phyloP scores from a whole-genome alignment of 441 rosid genomes.

The Theobroma grandiflorum region DNA sequence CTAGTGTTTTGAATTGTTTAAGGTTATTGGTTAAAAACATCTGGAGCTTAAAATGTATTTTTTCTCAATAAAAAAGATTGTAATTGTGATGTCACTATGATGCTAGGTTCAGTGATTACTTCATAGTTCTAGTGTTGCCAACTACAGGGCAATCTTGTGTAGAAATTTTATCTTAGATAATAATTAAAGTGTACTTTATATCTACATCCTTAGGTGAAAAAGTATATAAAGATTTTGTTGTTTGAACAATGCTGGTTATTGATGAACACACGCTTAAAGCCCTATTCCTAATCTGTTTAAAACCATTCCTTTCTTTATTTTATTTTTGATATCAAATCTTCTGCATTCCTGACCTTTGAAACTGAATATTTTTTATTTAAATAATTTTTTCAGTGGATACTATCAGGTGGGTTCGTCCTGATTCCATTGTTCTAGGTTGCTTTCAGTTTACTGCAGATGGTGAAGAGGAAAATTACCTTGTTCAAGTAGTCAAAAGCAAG shows the following conservation, averaged over 20 bases:
- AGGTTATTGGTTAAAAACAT: background rate
- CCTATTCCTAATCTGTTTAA: background rate
- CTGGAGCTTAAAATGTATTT: conserved; percentile 9
- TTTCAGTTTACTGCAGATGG: conserved; percentile 67
- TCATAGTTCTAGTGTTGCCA: background rate
- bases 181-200: background rate
- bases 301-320: background rate
- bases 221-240: background rate
- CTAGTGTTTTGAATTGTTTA: background rate
- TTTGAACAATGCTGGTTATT: conserved; percentile 4
- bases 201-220: background rate
- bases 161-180: background rate
- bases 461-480: conserved; percentile 74
- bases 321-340: conserved; percentile 6
- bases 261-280: background rate
- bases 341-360: conserved; percentile 27
- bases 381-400: conserved; percentile 84
- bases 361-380: conserved; percentile 39
- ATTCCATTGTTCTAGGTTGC: conserved; percentile 83
- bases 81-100: background rate
- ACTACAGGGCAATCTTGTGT: background rate
- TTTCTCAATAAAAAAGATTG: background rate
- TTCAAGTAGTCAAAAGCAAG: conserved; percentile 80
- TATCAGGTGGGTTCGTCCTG: conserved; percentile 81
- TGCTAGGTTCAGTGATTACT: conserved; percentile 1